Base-by-base conservation (phyloP, 2,329 filamentous ascomycete species). In the Cladosporium colombiae region DNA sequence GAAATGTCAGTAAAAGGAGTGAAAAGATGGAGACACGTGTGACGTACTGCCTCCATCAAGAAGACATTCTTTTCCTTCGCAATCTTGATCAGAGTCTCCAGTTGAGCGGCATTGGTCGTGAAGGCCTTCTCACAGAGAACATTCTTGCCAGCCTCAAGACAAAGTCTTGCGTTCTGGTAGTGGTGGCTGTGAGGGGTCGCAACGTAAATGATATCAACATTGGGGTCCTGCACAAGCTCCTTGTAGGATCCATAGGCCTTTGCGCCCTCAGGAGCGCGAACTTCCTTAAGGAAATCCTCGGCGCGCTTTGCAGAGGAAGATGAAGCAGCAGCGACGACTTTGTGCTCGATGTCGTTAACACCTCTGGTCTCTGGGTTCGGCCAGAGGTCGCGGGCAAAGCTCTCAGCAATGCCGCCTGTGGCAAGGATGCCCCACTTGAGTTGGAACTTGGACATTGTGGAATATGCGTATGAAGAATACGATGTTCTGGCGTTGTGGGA, bases 141-240 rank as follows among this genome's bases (percentile, higher is more conserved):
- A 73, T 94, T 85, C 83, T 96, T 97, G 73, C 91, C 91, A 8
- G 90, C 91, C 70, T 91, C 86, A 46, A 97, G 83, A 52, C 89
- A 90, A n/a, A 96, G 85, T 86, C 93, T 91, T 69, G 88, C 86
- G 79, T 97, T 94, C 78, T 96, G 92, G 81, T 93, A 96, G 81
- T 97, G 93, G 78, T 96, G 93, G 72, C 91, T 93, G 81, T 96
- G 93, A 18, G 93, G 93, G 4, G 93, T 96, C 27, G 92, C 92
- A 65, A 97, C 87, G 78, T 96, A 97, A 79, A 97, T 80, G 72
- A 96, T 91, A 77, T 96, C 91, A 70, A 96, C 86, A 72, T 91
- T 85, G 7, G 89, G 81, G 76, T 96, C 91, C 60, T 86, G 85
- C 29, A 94, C 92, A 31, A 97, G 85, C 76, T 93, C 91, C 68